Evolutionary conservation across 1,284 basidiomycete species (phyloP), one percentile per base, ranked within the genome.

Genomic region (Cryptococcus hybrid): DNA sequence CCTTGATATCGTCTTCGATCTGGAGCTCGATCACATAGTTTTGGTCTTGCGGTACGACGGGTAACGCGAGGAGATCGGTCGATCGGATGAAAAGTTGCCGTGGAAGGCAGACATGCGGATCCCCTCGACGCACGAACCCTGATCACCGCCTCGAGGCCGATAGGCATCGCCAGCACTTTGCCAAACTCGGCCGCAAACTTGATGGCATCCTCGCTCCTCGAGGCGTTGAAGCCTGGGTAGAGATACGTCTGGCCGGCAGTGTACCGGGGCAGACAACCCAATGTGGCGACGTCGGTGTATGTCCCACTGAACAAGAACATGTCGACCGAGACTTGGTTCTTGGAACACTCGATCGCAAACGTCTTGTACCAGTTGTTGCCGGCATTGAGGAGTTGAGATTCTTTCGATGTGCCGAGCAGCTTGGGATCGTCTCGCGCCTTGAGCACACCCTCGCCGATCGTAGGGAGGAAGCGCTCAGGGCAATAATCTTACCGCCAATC

Each of bases 1-100:
- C 82, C 0, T 89, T 90, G 70, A 99, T 84, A 47, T 90, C 91
- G 77, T 99, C 96, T 77, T 99, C 96, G 64, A 99, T 91, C 77
- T 97, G 90, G 34, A 98, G 83, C 78, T 99, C 96, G 71, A 99
- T 96, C 12, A 89, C 89, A 74, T 99, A 99, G 51, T 90, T 94
- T 78, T 97, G 92, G 73, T 99, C 94, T 68, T 91, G 86, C 8
- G 96, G 93, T 13, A 99, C 95, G 13, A 93, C 89, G 2, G 96
- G 95, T 83, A 99, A 89, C 3, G 95, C 93, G 38, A 99, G 84
- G 39, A 99, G 83, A 80, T 99, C 96, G 38, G 95, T 98, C 9
- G 94, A 97, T 52, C 96, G 88, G 53, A 98, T 93, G 77, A 99
- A 99, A 99, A 99, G 83, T 99, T 99, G 66, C 96, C 96, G 71